phyloP scores from a whole-genome alignment of 192 early-diverging fungal species.

The Coemansia javaensis region DNA sequence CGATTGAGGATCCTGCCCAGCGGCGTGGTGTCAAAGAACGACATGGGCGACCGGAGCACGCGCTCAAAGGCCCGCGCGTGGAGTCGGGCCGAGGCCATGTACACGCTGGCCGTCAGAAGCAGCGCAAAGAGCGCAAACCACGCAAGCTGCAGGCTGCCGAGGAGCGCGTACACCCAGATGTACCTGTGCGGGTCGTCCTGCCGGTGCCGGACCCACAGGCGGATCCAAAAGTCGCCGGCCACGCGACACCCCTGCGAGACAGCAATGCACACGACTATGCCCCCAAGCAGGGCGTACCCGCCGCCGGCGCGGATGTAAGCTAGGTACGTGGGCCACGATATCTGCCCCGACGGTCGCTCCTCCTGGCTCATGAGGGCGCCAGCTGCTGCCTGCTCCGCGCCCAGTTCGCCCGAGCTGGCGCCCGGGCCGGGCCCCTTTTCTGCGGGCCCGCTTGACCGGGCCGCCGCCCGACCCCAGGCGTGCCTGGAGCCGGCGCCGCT shows the following conservation, averaged over 20 bases:
- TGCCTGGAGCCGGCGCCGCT: background rate
- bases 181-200: constrained; percentile 34
- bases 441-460: background rate
- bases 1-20: constrained; percentile 70
- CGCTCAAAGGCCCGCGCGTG: constrained; percentile 74
- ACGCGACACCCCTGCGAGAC: constrained; percentile 36
- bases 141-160: constrained; percentile 59
- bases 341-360: constrained; percentile 69
- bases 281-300: constrained; percentile 11
- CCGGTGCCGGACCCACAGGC: constrained; percentile 54
- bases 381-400: too few relatives aligned
- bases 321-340: constrained; percentile 57
- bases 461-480: background rate
- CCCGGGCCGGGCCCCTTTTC: background rate
- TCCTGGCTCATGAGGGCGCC: constrained; percentile 69
- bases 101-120: constrained; percentile 14
- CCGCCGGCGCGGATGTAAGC: constrained; percentile 51
- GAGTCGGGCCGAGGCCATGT: constrained; percentile 53
- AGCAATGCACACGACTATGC: constrained; percentile 19
- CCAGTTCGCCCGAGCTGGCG: too few relatives aligned
- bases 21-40: constrained; percentile 75
- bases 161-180: constrained; percentile 62
- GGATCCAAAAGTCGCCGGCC: constrained; percentile 60
- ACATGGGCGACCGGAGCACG: constrained; percentile 61
- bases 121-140: constrained; percentile 32